Percentiles rank a stretch among this genome's conserved stretches.
Conservation (phyloP, 2,329 filamentous ascomycete genomes). For the Onygenales sp. region DNA sequence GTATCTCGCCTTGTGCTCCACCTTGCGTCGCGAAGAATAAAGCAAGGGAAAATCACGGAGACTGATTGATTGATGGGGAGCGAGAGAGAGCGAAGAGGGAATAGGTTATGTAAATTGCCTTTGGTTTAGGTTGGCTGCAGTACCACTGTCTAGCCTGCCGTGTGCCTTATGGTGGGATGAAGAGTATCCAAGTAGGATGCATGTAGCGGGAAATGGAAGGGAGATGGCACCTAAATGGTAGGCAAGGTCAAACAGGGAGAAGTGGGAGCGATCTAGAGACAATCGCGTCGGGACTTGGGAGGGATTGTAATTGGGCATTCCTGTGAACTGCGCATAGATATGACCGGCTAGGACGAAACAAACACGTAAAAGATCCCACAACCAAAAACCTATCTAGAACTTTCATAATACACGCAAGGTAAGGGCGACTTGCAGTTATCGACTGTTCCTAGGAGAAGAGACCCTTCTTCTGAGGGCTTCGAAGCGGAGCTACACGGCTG, state of each 20-base stretch:
- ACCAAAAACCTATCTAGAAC: background rate
- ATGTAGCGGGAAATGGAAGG: no score
- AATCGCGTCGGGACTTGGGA: no score
- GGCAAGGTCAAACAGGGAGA: no score
- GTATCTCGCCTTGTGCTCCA: constrained; percentile 44
- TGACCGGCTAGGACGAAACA: no score
- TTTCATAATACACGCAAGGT: no score
- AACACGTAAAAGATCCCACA: background rate
- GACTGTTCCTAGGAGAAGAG: background rate
- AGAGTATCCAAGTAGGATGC: no score
- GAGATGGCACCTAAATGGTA: no score
- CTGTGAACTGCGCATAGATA: no score
- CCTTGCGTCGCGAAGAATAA: constrained; percentile 38
- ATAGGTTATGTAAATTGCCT: background rate
- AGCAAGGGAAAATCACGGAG: background rate
- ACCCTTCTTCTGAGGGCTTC: constrained; percentile 17
- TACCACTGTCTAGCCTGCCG: no score
- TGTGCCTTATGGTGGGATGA: no score
- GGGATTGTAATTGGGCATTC: no score
- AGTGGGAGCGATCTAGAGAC: no score
- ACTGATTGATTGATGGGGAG: background rate
- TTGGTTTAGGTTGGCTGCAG: background rate
- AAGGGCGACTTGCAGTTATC: background rate
- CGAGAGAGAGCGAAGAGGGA: background rate
- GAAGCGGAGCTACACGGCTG: constrained; percentile 9